Evolutionary conservation across 306 rosid genomes (phyloP).

Genomic region (Prunus salicina): DNA sequence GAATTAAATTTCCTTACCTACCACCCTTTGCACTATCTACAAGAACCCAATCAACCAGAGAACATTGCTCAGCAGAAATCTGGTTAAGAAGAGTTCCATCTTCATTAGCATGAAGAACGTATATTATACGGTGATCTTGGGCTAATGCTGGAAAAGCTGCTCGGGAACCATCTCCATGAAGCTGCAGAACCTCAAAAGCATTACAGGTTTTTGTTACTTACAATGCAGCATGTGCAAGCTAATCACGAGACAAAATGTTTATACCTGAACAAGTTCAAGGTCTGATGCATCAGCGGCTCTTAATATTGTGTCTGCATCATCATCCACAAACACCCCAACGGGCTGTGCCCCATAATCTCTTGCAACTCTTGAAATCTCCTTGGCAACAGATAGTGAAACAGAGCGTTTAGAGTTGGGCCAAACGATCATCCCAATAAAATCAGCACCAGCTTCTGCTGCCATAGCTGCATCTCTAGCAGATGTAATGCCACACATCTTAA

Average conservation of each 20-base stretch:
- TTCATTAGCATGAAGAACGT: conserved; percentile 80
- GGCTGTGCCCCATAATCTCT: conserved; percentile 77
- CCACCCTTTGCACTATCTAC: conserved; percentile 86
- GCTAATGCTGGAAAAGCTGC: conserved; percentile 58
- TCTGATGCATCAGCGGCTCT: conserved; percentile 61
- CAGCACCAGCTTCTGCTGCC: conserved; percentile 97
- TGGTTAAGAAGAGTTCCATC: conserved; percentile 64
- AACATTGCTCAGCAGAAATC: conserved; percentile 60
- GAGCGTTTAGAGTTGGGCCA: conserved; percentile 96
- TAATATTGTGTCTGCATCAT: conserved; percentile 64
- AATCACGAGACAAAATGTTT: not conserved
- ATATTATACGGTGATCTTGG: conserved; percentile 56
- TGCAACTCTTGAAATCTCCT: conserved; percentile 84
- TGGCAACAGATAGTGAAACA: conserved; percentile 73
- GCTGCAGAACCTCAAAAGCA: conserved; percentile 52
- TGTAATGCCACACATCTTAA: conserved; percentile 96
- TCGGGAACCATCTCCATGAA: conserved; percentile 79
- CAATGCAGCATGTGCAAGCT: not conserved
- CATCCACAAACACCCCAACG: conserved; percentile 94
- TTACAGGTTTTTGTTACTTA: conserved; percentile 5
- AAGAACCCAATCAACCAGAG: conserved; percentile 79
- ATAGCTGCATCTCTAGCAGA: conserved; percentile 83
- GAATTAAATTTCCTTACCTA: conserved; percentile 41
- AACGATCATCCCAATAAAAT: conserved; percentile 89
- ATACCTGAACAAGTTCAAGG: conserved; percentile 85